Evolutionary conservation across 805 yeast species (phyloP).

Genomic region (Ogataea trehalophila): DNA sequence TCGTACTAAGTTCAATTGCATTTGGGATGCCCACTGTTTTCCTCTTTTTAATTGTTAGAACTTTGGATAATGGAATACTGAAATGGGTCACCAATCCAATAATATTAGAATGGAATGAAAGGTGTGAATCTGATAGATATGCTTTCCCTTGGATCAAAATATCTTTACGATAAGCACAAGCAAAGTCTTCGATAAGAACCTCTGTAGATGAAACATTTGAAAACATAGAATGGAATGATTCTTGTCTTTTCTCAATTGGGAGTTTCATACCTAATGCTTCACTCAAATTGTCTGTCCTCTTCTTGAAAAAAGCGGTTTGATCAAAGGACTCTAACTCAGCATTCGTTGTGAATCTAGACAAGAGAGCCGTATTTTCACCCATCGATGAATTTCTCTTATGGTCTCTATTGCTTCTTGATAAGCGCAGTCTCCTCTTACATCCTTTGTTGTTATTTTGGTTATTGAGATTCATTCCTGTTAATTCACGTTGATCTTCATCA

Average conservation of each 20-base stretch:
- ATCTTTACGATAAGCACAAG: conserved; percentile 63
- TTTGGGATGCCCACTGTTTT: conserved; percentile 66
- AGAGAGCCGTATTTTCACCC: neutral
- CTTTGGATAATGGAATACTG: conserved; percentile 53
- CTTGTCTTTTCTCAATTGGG: conserved; percentile 49
- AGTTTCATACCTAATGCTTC: conserved; percentile 24
- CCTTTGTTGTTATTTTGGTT: conserved; percentile 1
- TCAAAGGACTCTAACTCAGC: conserved; percentile 3
- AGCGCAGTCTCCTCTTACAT: conserved; percentile 1
- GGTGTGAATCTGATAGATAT: conserved; percentile 48
- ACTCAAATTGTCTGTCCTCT: conserved; percentile 10
- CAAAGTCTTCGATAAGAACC: conserved; percentile 52
- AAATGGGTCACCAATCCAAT: conserved; percentile 63
- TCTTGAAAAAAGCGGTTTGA: neutral
- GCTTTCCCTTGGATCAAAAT: conserved; percentile 64
- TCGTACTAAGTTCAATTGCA: conserved; percentile 58
- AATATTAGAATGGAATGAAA: conserved; percentile 61
- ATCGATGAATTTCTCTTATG: neutral
- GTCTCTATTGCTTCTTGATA: too few relatives aligned
- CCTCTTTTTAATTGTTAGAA: conserved; percentile 59
- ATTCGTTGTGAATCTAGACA: conserved; percentile 8
- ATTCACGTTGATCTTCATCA: conserved; percentile 5
- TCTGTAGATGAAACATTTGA: conserved; percentile 48
- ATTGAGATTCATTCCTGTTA: conserved; percentile 13
- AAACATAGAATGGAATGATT: conserved; percentile 57